Evolutionary conservation across 495 filamentous ascomycete genomes (phyloP), one percentile per base, ranked within the genome.

Genomic region (Bathelium albidoporum): DNA sequence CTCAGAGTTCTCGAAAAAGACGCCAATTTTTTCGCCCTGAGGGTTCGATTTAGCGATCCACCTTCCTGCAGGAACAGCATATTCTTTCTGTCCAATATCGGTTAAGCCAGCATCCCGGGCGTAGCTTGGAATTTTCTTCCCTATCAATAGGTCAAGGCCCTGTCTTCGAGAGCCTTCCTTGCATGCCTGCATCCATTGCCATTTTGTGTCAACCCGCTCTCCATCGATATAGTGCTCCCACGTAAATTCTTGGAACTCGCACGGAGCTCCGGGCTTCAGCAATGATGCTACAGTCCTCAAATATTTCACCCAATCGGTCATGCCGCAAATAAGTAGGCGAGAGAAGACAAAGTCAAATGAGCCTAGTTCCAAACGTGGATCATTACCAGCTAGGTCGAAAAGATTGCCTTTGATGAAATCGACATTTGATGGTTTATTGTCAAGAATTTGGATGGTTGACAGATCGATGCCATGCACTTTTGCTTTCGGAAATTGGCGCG

Each of bases 221-320:
- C 1, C 44, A 20, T 49, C 18, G 22, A 12, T 12, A 49, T 12
- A 49, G n/a, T 49, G 44, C n/a, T 49, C 44, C 44, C 44, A 49
- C 11, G 44, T 49, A 20, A 16, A 49, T 20, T 62, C 61, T 29
- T 62, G 61, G 18, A 45, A 26, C 24, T 62, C 61, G 12, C 28
- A 26, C 9, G 22, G 45, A 2, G 34, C 61, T 12, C 61, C 61
- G 20, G 49, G 61, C 26, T 39, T 45, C 12, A 62, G 61, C 9
- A 62, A 24, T 5, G 18, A 29, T 28, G 36, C 61, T 29, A 62
- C 43, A 10, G 20, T 36, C 41, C n/a, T 44, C 18, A 62, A 11
- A 53, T 62, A 62, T 12, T 44, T 44, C 12, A 32, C 34, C 61
- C 61, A 62, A 24, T 53, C 41, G 2, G 61, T 62, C 34, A 62